A percentile compares a stretch with the other conserved stretches of the same genome.
Evolutionary conservation across 2,329 filamentous ascomycete genomes (phyloP).

Genomic region (Metarhizium sp.): DNA sequence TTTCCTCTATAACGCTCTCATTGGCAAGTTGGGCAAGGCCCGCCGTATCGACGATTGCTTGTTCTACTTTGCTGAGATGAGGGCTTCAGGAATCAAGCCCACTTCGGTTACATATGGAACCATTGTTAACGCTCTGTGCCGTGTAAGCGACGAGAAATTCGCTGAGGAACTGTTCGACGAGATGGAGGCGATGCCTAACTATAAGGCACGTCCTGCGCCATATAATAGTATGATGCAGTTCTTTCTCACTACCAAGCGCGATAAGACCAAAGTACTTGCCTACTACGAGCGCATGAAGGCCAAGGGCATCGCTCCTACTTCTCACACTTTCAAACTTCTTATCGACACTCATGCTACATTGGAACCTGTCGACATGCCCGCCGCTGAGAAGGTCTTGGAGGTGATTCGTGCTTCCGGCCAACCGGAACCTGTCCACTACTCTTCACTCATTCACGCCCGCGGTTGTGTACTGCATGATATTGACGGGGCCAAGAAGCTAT

Average conservation of each 20-base stretch:
- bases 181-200: conserved; percentile 98
- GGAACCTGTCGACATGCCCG: conserved; percentile 80
- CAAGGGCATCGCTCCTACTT: conserved; percentile 79
- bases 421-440: conserved; percentile 91
- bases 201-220: conserved; percentile 92
- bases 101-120: conserved; percentile 98
- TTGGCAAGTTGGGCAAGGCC: conserved; percentile 96
- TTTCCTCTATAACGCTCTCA: conserved; percentile 96
- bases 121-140: conserved; percentile 93
- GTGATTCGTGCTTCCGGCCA: conserved; percentile 67
- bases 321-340: conserved; percentile 95
- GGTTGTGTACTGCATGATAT: conserved; percentile 92
- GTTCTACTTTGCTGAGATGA: conserved; percentile 98
- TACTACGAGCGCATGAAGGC: conserved; percentile 94
- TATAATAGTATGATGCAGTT: conserved; percentile 99
- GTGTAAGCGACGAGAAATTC: conserved; percentile 95
- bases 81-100: conserved; percentile 80
- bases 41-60: conserved; percentile 96
- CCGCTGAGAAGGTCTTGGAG: conserved; percentile 74
- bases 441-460: conserved; percentile 89
- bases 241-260: conserved; percentile 94
- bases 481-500: conserved; percentile 69
- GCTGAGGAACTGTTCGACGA: conserved; percentile 97
- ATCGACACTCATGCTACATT: conserved; percentile 93
- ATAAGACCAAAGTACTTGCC: conserved; percentile 83